Evolutionary conservation across 2,329 filamentous ascomycete species (phyloP).

Genomic region (Lachnellula cervina): DNA sequence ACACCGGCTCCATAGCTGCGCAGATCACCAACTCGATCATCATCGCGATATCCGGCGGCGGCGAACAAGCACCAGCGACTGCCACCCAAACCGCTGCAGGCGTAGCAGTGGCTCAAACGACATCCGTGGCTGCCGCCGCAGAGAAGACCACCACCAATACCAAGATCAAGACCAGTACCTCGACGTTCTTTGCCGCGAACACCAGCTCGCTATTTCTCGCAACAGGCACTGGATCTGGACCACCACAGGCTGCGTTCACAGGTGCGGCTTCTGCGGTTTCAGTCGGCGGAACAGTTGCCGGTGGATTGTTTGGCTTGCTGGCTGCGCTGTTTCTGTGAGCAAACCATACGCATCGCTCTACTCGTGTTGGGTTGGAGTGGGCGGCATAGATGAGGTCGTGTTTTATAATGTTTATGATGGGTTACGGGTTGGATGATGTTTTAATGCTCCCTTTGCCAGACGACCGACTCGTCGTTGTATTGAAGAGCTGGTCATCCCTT

Average conservation of each 20-base stretch:
- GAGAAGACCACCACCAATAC: background rate
- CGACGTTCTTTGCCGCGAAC: background rate
- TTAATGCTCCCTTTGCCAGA: slow-evolving; percentile 5
- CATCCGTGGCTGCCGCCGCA: background rate
- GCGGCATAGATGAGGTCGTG: background rate
- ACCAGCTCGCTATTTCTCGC: background rate
- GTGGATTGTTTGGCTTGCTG: background rate
- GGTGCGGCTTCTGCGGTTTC: background rate
- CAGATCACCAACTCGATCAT: background rate
- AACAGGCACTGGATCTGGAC: background rate
- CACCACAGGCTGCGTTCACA: background rate
- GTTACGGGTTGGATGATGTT: background rate
- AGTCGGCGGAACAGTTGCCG: background rate
- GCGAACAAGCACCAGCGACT: background rate
- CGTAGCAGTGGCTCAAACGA: background rate
- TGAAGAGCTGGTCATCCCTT: slow-evolving; percentile 4
- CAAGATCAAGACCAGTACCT: background rate
- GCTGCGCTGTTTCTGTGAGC: background rate
- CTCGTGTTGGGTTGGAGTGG: background rate
- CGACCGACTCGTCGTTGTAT: slow-evolving; percentile 13
- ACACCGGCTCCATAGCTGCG: background rate
- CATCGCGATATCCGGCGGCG: background rate
- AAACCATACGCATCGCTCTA: background rate
- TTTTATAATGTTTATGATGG: background rate
- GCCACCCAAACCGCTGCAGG: background rate